Evolutionary conservation across 257 asterid species (phyloP), one percentile per base, ranked within the genome.

Genomic region (Forsythia viridissima): DNA sequence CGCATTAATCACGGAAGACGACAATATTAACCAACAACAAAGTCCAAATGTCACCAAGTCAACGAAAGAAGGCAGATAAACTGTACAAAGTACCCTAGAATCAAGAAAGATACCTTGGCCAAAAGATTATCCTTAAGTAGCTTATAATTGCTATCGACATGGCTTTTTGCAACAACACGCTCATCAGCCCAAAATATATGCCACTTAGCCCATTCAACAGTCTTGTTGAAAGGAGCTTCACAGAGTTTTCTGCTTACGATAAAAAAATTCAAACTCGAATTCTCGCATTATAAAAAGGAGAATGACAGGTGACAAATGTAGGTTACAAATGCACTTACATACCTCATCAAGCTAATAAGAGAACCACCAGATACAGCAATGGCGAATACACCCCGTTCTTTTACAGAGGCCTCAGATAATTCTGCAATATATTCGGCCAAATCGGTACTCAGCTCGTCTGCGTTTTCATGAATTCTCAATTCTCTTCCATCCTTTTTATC

Each of bases 141-240:
- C 91, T 90, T 95, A 88, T 95, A 95, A 84, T 95, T 95, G 90
- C 98, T 95, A 67, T 95, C 99, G 11, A 86, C 81, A 42, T 95
- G 98, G 82, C 82, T 93, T 88, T 91, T 95, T 1, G 99, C 83
- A 82, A 95, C 99, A 36, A 91, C 97, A 0, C 98, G 98, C 85
- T 95, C 99, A 11, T 93, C 99, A 11, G 86, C 98, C 92, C 94
- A 93, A 83, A 93, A 93, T 76, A 95, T 83, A 39, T 91, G 84
- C 99, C 99, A 95, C 80, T 90, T 92, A 3, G 88, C 90, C 99
- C 99, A 95, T 79, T 95, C 98, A 66, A 95, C 97, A n/a, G 97
- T 95, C 89, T 91, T 93, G 86, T 70, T 87, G 80, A 89, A 95
- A 80, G 99, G 99, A 16, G 97, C 93, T 81, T 89, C 97, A 77